A percentile compares a stretch with the other conserved stretches of the same genome.
These are phyloP conservation scores for Tulasnella sp. DNA, from an alignment of 768 basidiomycete species.

Conservation along the genomic window DNA sequence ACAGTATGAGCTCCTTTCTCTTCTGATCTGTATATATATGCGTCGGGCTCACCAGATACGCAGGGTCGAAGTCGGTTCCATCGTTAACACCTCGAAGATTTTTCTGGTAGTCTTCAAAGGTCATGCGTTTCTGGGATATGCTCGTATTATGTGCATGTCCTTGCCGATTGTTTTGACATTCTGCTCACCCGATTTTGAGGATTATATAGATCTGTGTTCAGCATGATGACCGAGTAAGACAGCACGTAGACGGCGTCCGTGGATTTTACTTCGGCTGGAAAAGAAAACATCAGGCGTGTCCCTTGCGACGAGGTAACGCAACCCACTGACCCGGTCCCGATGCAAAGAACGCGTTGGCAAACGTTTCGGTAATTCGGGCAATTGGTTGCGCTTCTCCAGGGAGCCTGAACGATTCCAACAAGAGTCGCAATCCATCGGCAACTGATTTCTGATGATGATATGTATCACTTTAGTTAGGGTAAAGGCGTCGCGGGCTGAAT, in stretches of 20 bases:
- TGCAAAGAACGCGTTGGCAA: constrained; percentile 84
- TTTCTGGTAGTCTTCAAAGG: constrained; percentile 83
- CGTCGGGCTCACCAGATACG: constrained; percentile 59
- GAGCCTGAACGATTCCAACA: constrained; percentile 85
- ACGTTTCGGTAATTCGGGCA: constrained; percentile 83
- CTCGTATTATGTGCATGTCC: neutral
- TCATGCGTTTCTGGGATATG: constrained; percentile 79
- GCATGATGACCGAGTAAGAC: constrained; percentile 92
- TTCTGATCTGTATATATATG: neutral
- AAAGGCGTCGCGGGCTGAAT: too few relatives aligned
- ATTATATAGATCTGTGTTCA: constrained; percentile 95
- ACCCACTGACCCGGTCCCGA: constrained; percentile 55
- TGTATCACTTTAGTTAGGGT: too few relatives aligned
- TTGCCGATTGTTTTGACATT: too few relatives aligned
- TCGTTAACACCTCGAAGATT: constrained; percentile 92
- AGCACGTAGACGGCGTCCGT: constrained; percentile 92
- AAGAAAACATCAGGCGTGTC: neutral
- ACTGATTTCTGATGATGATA: constrained; percentile 73
- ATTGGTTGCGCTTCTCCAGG: constrained; percentile 97
- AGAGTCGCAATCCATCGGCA: constrained; percentile 90
- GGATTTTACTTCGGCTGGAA: constrained; percentile 70
- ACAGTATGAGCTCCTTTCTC: neutral
- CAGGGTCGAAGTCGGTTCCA: constrained; percentile 66
- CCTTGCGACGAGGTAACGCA: neutral
- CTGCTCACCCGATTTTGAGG: constrained; percentile 73